Base-by-base conservation (phyloP, 2,329 filamentous ascomycete species). In the Hypoxylon sp. region DNA sequence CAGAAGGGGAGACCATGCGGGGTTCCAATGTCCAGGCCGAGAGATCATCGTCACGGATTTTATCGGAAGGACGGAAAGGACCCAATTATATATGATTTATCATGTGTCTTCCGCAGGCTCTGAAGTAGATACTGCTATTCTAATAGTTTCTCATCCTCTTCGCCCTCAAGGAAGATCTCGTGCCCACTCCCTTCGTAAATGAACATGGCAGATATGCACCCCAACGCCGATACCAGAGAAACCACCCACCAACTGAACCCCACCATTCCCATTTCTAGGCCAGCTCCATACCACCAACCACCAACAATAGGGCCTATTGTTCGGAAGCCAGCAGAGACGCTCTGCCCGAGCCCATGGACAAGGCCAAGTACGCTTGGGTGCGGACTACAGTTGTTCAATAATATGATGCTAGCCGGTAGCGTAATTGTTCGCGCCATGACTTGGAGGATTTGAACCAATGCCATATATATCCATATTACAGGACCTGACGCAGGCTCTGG, bases 341-440 rank as follows among this genome's bases (percentile, higher is more conserved):
- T 85, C 67, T 84, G 83, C 0, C 84, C 85, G 0, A 86, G 75
- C 5, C 85, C 85, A 64, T 87, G 87, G 9, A 90, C 83, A 0
- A 86, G 87, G 0, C 87, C 87, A 14, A 89, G 77, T 2, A 88
- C 86, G 50, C 82, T 85, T 0, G 86, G 86, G 71, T 88, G 85
- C 0, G 87, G 87, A 41, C 85, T 86, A 72, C 86, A 86, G 73
- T 90, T 89, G 72, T 89, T 89, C 46, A 89, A 79, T 7, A 89
- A 77, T 61, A 89, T 88, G 36, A 87, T 87, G 74, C 84, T 86
- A 2, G 85, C 85, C 0, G 87, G 87, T 7, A 87, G 78, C 0
- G 85, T 85, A 73, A 94, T 93, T 0, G 92, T 95, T 28, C 92
- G 85, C 0, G 90, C 91, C 3, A 90, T 82, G 14, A 93, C 91